Base-by-base conservation (phyloP, 2,329 filamentous ascomycete species). In the Nemania serpens region DNA sequence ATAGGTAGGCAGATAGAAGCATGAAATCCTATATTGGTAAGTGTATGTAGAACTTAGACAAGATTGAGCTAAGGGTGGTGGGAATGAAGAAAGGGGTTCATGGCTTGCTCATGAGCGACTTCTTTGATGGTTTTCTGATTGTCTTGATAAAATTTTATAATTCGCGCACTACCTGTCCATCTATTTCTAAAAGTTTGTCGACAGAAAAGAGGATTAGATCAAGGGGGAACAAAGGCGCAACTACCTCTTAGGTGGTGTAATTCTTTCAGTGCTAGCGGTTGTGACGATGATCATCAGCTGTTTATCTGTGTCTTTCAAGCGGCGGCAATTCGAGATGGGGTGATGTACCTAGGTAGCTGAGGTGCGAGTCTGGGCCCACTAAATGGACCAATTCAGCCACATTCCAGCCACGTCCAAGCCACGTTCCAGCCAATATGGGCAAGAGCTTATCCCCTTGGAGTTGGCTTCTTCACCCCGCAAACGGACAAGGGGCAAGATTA, bases 401-500 rank as follows among this genome's bases (percentile, higher is more conserved):
- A 25, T 36, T 61, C 52, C 47, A 59, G 51, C 62, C 25, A 29
- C 25, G 25, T 29, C 7, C 25, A 29, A 29, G 25, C 25, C 58
- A 61, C 58, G 57, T 53, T 61, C 36, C 58, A 25, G 25, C 29
- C n/a, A 17, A 29, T 29, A 29, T 7, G 7, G 25, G 7, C 25
- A 29, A 7, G 25, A 29, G 25, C 25, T 29, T 29, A 7, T 29
- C 25, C 25, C 12, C 33, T 37, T 29, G 37, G 29, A 55, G 48
- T 41, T 49, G 53, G 25, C 46, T 50, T 39, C 36, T 39, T 54
- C 69, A 67, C 68, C 69, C 70, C 70, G 68, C 68, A 71, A 69
- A 70, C 66, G 67, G 69, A 65, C 63, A 69, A 68, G 70, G 68
- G 58, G 64, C 61, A n/a, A 52, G 43, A 59, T 61, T 50, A 54